Evolutionary conservation across 2,329 filamentous ascomycete genomes (phyloP), one percentile per base, ranked within the genome.

Genomic region (Claviceps sp.): DNA sequence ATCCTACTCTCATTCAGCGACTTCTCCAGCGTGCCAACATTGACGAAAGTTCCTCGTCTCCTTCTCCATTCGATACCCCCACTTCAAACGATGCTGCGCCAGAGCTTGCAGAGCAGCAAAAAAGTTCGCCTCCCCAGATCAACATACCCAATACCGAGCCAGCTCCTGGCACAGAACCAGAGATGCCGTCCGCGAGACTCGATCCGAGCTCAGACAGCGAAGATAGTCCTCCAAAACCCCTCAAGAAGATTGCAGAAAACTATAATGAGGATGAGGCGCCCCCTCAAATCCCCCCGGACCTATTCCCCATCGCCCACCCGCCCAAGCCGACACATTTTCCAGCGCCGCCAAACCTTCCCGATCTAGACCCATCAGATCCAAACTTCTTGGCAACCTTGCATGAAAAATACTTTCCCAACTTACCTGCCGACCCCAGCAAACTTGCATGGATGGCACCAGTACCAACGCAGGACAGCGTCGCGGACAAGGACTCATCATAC

Each of bases 331-430:
- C 76, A 14, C 85, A 87, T 68, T 88, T 84, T 66, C 84, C 82
- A 10, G 67, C 66, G n/a, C 70, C 67, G 2, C 73, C 67, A 10
- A 64, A 62, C 43, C 66, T 76, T 5, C 85, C 86, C 11, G 84
- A 89, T 54, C 84, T 97, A 56, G 88, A 97, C 65, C 89, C 90
- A 0, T 74, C 80, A 40, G 87, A 90, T 54, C 84, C 87, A 0
- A 76, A 88, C 62, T 97, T 97, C 70, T 82, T 97, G 53, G 70
- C 80, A 47, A 84, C 87, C 52, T 80, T 98, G 5, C 90, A 95
- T 73, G 71, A 82, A 22, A 95, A 96, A 67, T 98, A 95, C 76
- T 98, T 96, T 68, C 90, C 93, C 13, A 80, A 82, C 56, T 82
- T 95, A 1, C 82, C 90, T 2, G 81, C 89, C 51, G 88, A 96